These are phyloP conservation scores for Alternaria arborescens DNA, from an alignment of 2,329 filamentous ascomycete genomes.

Conservation along the genomic window DNA sequence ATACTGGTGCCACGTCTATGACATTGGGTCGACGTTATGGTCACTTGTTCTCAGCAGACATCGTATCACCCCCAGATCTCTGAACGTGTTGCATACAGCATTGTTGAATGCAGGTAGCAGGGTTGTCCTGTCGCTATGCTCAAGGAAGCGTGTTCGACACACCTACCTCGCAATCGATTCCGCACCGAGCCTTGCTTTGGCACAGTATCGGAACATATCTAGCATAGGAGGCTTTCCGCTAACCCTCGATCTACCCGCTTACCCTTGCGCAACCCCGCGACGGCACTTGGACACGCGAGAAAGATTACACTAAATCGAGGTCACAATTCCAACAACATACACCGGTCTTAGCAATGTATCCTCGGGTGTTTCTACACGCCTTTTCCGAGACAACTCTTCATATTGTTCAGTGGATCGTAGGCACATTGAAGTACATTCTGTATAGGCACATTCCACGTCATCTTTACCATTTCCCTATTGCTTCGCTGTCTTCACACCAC, in stretches of 20 bases:
- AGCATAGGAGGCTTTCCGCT: background rate
- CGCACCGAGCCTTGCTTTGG: background rate
- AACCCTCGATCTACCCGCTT: background rate
- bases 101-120: background rate
- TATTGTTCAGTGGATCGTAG: background rate
- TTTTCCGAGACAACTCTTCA: background rate
- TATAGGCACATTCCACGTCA: background rate
- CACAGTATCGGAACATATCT: conserved; percentile 3
- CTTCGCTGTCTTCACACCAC: background rate
- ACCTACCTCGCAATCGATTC: conserved; percentile 1
- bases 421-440: background rate
- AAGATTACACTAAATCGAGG: conserved; percentile 1
- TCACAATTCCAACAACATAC: background rate
- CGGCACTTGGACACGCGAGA: conserved; percentile 1
- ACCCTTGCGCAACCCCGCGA: background rate
- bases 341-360: background rate
- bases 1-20: background rate
- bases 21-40: background rate
- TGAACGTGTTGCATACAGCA: background rate
- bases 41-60: background rate
- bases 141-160: background rate
- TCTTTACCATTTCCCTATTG: background rate
- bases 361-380: background rate
- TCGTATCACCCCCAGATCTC: background rate
- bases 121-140: background rate